Conservation (phyloP, 2,329 filamentous ascomycete genomes). For the Uncinocarpus reesii region DNA sequence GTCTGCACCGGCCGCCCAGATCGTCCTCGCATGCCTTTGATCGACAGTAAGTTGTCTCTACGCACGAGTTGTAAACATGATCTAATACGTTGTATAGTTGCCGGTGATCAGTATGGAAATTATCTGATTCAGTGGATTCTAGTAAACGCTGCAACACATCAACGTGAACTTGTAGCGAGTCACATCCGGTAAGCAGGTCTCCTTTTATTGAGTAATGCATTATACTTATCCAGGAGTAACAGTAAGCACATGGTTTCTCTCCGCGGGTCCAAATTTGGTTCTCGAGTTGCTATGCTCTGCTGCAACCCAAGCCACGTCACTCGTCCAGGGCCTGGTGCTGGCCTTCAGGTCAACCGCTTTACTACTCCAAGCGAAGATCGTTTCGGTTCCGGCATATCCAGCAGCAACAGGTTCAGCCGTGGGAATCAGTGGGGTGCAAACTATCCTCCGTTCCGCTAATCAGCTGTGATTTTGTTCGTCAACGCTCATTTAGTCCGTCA, state of each 20-base stretch:
- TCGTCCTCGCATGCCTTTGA: slow-evolving; percentile 88
- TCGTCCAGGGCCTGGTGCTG: slow-evolving; percentile 73
- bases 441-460: slow-evolving; percentile 31
- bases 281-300: slow-evolving; percentile 96
- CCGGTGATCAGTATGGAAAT: slow-evolving; percentile 97
- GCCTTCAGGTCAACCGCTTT: slow-evolving; percentile 52
- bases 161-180: slow-evolving; percentile 82
- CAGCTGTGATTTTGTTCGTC: neutral
- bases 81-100: slow-evolving; percentile 42
- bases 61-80: neutral
- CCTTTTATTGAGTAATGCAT: neutral
- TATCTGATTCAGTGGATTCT: slow-evolving; percentile 97
- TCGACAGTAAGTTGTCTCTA: slow-evolving; percentile 57
- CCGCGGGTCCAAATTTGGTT: slow-evolving; percentile 95
- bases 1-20: slow-evolving; percentile 86
- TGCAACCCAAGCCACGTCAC: slow-evolving; percentile 86
- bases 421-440: slow-evolving; percentile 29
- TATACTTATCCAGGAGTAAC: slow-evolving; percentile 11
- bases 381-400: slow-evolving; percentile 16
- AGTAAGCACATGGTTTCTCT: slow-evolving; percentile 98
- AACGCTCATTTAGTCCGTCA: neutral
- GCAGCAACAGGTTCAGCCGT: slow-evolving; percentile 30
- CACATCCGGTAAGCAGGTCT: slow-evolving; percentile 61
- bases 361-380: slow-evolving; percentile 43
- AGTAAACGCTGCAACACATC: slow-evolving; percentile 73